Conservation (phyloP, 352 stramenopile species). For the Pythium guiyangense region DNA sequence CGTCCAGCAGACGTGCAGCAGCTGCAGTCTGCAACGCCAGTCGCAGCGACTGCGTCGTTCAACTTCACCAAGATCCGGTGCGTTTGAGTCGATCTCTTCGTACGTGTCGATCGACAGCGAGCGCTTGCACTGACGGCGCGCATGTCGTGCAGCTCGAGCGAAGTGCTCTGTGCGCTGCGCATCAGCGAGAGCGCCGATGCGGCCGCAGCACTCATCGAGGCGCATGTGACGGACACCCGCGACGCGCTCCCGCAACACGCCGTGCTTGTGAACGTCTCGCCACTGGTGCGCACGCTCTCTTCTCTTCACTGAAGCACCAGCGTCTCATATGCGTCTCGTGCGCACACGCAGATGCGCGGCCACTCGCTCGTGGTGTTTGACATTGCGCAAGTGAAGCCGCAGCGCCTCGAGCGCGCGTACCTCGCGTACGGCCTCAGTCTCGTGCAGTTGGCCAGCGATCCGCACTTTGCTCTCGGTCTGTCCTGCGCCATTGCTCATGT, state of each 20-base stretch:
- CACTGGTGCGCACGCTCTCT: slow-evolving; percentile 33
- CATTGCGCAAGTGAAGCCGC: slow-evolving; percentile 24
- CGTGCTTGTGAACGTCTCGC: slow-evolving; percentile 63
- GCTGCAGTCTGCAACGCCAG: neutral
- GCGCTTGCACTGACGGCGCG: neutral
- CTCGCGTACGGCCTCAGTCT: slow-evolving; percentile 22
- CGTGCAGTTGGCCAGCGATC: slow-evolving; percentile 15
- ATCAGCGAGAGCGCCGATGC: slow-evolving; percentile 13
- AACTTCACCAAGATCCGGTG: slow-evolving; percentile 68
- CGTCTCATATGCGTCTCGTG: neutral
- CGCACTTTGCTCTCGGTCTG: slow-evolving; percentile 49
- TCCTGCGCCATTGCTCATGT: neutral
- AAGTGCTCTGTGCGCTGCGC: slow-evolving; percentile 43
- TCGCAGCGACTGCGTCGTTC: slow-evolving; percentile 21
- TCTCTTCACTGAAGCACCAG: neutral
- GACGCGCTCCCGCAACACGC: slow-evolving; percentile 10
- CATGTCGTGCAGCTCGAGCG: slow-evolving; percentile 19
- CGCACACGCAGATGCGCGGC: slow-evolving; percentile 34
- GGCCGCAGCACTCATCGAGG: neutral
- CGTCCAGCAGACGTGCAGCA: slow-evolving; percentile 34
- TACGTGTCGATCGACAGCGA: neutral
- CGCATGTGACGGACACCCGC: neutral
- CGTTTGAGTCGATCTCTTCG: neutral
- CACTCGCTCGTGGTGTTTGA: slow-evolving; percentile 62
- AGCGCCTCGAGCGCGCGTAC: slow-evolving; percentile 29